Base-by-base conservation (phyloP, 495 filamentous ascomycete genomes). In the Ascobolus immersus region DNA sequence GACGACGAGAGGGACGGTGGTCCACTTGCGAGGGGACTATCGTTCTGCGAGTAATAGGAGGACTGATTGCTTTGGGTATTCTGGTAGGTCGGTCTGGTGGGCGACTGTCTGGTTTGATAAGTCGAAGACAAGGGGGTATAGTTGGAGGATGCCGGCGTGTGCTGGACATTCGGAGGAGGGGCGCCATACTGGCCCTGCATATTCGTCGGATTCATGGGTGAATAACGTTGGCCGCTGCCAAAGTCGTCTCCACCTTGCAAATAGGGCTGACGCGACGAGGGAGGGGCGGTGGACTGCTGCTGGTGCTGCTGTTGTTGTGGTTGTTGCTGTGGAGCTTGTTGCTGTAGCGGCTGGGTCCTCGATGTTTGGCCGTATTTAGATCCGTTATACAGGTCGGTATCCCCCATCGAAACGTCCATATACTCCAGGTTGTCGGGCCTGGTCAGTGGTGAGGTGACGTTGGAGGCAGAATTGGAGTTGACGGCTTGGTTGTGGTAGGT, bases 161-260 rank as follows among this genome's bases (percentile, higher is more conserved):
- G n/a, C n/a, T n/a, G n/a, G n/a, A n/a, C n/a, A n/a, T n/a, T n/a
- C n/a, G n/a, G n/a, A n/a, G n/a, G 11, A 4, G 31, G 20, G 6
- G 34, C 30, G 8, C 24, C 30, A 15, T 37, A 37, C 18, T 37
- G 34, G 15, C 13, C 13, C 22, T 37, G 34, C 21, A 7, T 25
- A 7, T 8, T 25, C 23, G 23, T 25, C 2, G 68, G 65, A 44
- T 86, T 81, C 80, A 86, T 89, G 31, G 82, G 82, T 8, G 81
- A 91, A 53, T 93, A 92, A 44, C 81, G 65, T 47, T 81, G 75
- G 32, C 79, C 78, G 23, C 78, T 76, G 24, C 73, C 59, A 17
- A 74, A 79, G 34, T 74, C 71, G 40, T 80, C 74, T 8, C 30
- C 34, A 13, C 30, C 34, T 11, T 12, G 9, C 5, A 46, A 52